Percentiles rank a stretch among this genome's conserved stretches.
These are phyloP conservation scores for Selaginella tamariscina DNA, from an alignment of 75 land plant genomes.

Conservation along the genomic window DNA sequence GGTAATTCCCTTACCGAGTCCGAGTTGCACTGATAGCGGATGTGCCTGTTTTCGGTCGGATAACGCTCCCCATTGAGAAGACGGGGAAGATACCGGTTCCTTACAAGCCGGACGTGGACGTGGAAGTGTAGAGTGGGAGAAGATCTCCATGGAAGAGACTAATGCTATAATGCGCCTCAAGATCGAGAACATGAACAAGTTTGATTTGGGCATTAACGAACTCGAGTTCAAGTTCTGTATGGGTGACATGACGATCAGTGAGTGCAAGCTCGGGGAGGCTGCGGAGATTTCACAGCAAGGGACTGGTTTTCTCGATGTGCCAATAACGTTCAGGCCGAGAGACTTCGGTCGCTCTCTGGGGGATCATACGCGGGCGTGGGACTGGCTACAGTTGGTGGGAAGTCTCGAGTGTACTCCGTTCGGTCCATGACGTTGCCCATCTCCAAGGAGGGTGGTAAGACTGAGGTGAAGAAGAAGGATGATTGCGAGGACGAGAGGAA, in stretches of 20 bases:
- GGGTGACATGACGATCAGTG: constrained; percentile 48
- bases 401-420: constrained; percentile 69
- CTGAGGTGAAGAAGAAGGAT: constrained; percentile 52
- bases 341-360: constrained; percentile 95
- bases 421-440: constrained; percentile 84
- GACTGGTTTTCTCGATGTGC: constrained; percentile 36
- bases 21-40: constrained; percentile 64
- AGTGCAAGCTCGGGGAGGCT: constrained; percentile 40
- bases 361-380: constrained; percentile 69
- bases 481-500: constrained; percentile 20
- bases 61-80: constrained; percentile 72
- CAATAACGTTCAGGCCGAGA: constrained; percentile 71
- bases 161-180: constrained; percentile 59
- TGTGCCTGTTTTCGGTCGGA: constrained; percentile 66
- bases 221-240: constrained; percentile 58
- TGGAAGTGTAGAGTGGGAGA: constrained; percentile 61
- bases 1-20: constrained; percentile 55
- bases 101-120: constrained; percentile 72
- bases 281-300: constrained; percentile 37
- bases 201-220: constrained; percentile 50
- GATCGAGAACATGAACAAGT: constrained; percentile 77
- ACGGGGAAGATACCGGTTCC: constrained; percentile 78
- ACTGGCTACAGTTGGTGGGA: constrained; percentile 72
- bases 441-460: constrained; percentile 59
- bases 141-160: constrained; percentile 71